Evolutionary conservation across 2,329 filamentous ascomycete species (phyloP), one percentile per base, ranked within the genome.

Genomic region (Chaetomium olivaceum): DNA sequence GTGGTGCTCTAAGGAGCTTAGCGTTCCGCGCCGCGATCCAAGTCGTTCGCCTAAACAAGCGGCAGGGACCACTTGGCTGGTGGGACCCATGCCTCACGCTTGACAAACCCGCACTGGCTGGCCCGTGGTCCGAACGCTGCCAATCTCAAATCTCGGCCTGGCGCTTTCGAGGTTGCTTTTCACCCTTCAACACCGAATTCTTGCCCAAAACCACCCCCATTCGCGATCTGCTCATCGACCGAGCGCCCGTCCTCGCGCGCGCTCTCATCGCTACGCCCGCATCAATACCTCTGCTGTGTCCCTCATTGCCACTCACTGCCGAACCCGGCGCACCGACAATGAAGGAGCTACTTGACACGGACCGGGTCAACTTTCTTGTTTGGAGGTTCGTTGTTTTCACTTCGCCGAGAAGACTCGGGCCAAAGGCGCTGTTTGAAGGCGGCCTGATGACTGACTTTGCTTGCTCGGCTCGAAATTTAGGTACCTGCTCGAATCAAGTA

Each of bases 341-440:
- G 84, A 87, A 87, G 80, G 85, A 87, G 80, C 82, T 82, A 75
- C 81, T 89, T 74, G 84, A 88, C 82, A 88, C 85, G 71, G 83
- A 89, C 77, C 83, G 85, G 81, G 81, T 89, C 82, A 89, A 89
- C 81, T 89, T 86, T 82, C 83, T 89, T 77, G 83, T 89, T 76
- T 89, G 87, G 87, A 88, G 86, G 87, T 89, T 82, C 78, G 87
- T 84, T 67, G 69, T 67, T 70, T 71, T 67, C 61, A 62, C 69
- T 67, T 61, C 69, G 61, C 67, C 29, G 14, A 19, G n/a, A 25
- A n/a, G 61, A 52, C 33, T 21, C 57, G 43, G 60, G 60, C 39
- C 62, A 55, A 25, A 43, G 50, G 39, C 65, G 60, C 54, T 54
- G 52, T 54, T 29, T 16, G 59, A 36, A 36, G 25, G 56, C 52